Base-by-base conservation (phyloP, 1,139 yeast genomes). In the Hansenula sp. region DNA sequence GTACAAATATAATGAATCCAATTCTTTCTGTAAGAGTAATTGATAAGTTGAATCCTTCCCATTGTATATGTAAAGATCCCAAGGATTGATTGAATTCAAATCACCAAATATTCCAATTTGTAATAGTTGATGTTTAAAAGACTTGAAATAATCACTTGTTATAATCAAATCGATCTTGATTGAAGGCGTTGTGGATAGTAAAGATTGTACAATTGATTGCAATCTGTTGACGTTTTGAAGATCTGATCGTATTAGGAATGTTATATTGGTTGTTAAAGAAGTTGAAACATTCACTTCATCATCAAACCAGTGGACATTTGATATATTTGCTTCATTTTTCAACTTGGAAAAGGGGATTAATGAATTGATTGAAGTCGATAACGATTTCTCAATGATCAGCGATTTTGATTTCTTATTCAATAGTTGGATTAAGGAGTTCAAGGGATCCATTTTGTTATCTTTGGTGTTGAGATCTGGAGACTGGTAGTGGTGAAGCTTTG, bases 331-430 rank as follows among this genome's bases (percentile, higher is more conserved):
- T 42, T 68, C 70, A 41, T 73, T 73, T 55, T 79, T 77, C 40
- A 85, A 69, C 18, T 66, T 63, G 47, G 75, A 71, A 61, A 85
- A 86, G 4, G 84, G 77, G 4, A 85, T 76, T 41, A 86, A 66
- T 34, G 71, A 68, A 55, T 88, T 81, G 48, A 87, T 68, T 5
- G 77, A 59, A 1, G 80, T 68, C 6, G 87, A 73, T 30, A 86
- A 60, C 5, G 67, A 57, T 33, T 71, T 70, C 52, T 86, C 89
- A 3, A 86, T 68, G 5, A 85, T 66, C 15, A 87, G 62, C 11
- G 77, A 61, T 55, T 78, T 68, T 24, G 45, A 52, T 31, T 59
- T 47, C 1, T 49, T 48, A 1, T 51, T 49, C 19, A 57, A 38
- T 4, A 31, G 28, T 3, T 40, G 36, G 1, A 59, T 36, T 9